A percentile compares a stretch with the other conserved stretches of the same genome.
These are phyloP conservation scores for Aspergillus diversus DNA, from an alignment of 495 filamentous ascomycete genomes.

Conservation along the genomic window DNA sequence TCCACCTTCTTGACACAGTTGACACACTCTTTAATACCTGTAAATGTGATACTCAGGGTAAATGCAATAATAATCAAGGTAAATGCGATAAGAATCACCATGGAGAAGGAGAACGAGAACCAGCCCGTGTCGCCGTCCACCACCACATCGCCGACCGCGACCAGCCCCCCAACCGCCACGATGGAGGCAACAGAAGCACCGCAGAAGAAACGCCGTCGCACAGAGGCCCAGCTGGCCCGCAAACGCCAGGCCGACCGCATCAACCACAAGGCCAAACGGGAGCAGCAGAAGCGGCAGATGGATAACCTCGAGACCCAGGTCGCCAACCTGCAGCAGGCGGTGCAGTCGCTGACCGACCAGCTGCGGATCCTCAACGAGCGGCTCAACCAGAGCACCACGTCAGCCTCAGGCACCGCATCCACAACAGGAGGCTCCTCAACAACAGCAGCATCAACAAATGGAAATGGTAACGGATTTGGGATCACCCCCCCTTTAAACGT, in stretches of 20 bases:
- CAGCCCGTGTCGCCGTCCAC: too few relatives aligned
- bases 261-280: conserved; percentile 23
- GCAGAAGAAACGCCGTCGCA: conserved; percentile 22
- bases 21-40: too few relatives aligned
- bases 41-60: too few relatives aligned
- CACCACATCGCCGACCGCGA: not conserved
- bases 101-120: too few relatives aligned
- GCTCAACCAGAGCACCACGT: conserved; percentile 8
- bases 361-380: conserved; percentile 17
- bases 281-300: conserved; percentile 23
- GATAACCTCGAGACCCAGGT: conserved; percentile 20
- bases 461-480: not conserved
- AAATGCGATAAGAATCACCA: too few relatives aligned
- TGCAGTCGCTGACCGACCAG: conserved; percentile 18
- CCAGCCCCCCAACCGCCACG: not conserved
- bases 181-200: not conserved
- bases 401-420: not conserved
- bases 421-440: conserved; percentile 1
- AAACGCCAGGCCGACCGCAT: conserved; percentile 21
- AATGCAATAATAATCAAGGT: too few relatives aligned
- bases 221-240: conserved; percentile 21
- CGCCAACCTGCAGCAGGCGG: conserved; percentile 16
- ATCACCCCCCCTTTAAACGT: not conserved
- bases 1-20: not conserved
- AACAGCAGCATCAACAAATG: not conserved